Evolutionary conservation across 2,329 filamentous ascomycete species (phyloP).

Genomic region (Epichloe sibirici): DNA sequence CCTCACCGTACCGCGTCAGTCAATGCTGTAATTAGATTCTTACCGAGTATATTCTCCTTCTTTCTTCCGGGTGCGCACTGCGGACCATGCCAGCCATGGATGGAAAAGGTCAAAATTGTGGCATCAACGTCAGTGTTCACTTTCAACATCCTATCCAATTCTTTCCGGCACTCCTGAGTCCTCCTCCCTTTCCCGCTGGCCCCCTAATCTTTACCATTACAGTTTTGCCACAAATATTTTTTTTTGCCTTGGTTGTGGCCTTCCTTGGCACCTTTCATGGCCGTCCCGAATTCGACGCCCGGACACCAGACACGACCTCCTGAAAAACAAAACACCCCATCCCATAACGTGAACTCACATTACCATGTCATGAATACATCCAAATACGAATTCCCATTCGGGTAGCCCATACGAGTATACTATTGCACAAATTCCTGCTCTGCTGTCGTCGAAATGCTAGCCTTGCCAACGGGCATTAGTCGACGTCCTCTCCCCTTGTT

Average conservation of each 20-base stretch:
- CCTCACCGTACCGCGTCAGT: no score
- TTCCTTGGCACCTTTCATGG: neutral
- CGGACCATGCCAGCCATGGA: no score
- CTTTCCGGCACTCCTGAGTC: neutral
- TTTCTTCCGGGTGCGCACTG: no score
- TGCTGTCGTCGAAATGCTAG: neutral
- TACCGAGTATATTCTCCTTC: no score
- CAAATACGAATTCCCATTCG: no score
- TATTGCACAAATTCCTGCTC: neutral
- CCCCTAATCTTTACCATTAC: no score
- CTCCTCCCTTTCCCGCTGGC: no score
- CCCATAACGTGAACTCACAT: neutral
- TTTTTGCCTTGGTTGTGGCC: neutral
- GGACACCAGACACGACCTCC: neutral
- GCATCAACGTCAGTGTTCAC: neutral
- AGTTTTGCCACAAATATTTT: no score
- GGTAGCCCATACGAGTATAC: no score
- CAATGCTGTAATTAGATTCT: no score
- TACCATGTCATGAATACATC: no score
- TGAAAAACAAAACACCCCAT: neutral
- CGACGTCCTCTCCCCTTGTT: neutral
- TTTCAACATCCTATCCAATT: neutral
- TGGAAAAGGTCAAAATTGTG: neutral
- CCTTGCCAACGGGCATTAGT: no score
- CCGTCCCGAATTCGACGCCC: neutral